A percentile compares a stretch with the other conserved stretches of the same genome.
Conservation (phyloP, 2,329 filamentous ascomycete species). For the Colletotrichum magnum region DNA sequence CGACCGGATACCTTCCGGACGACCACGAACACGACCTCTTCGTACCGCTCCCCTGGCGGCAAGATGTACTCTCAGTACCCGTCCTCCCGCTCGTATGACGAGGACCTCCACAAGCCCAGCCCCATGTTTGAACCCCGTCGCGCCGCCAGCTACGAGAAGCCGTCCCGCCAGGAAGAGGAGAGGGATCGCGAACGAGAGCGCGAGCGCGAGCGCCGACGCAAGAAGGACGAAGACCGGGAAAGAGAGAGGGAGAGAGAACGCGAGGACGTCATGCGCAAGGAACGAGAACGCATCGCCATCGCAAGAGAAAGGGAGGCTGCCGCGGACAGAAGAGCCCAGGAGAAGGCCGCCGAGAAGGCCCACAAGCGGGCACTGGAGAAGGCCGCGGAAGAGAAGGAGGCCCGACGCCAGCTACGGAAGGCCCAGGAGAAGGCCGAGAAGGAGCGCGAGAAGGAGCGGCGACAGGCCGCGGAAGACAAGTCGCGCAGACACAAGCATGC, state of each 20-base stretch:
- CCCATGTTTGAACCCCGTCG: constrained; percentile 64
- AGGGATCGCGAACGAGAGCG: constrained; percentile 53
- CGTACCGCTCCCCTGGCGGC: constrained; percentile 47
- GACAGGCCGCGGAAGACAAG: constrained; percentile 55
- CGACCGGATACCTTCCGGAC: constrained; percentile 58
- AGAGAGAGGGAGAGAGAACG: constrained; percentile 45
- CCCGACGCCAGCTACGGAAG: constrained; percentile 53
- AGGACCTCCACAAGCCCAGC: constrained; percentile 56
- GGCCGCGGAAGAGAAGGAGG: constrained; percentile 48
- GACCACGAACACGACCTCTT: constrained; percentile 46
- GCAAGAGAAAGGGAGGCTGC: constrained; percentile 22
- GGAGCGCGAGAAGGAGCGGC: constrained; percentile 54
- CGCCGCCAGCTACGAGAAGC: constrained; percentile 62
- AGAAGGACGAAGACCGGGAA: constrained; percentile 39
- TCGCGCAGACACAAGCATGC: constrained; percentile 44
- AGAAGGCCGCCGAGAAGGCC: constrained; percentile 42
- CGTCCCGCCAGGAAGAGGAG: constrained; percentile 60
- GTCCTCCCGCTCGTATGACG: constrained; percentile 62
- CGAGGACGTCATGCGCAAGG: constrained; percentile 27
- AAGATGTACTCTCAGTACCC: constrained; percentile 55
- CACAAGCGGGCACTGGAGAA: constrained; percentile 45
- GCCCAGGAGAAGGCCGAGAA: constrained; percentile 48
- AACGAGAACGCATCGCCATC: constrained; percentile 42
- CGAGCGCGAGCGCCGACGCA: constrained; percentile 15
- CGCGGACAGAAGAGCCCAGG: constrained; percentile 22